Percentiles rank a stretch among this genome's conserved stretches.
Conservation (phyloP, 1,284 basidiomycete genomes). For the Ceratorhiza oryzae-sativae region DNA sequence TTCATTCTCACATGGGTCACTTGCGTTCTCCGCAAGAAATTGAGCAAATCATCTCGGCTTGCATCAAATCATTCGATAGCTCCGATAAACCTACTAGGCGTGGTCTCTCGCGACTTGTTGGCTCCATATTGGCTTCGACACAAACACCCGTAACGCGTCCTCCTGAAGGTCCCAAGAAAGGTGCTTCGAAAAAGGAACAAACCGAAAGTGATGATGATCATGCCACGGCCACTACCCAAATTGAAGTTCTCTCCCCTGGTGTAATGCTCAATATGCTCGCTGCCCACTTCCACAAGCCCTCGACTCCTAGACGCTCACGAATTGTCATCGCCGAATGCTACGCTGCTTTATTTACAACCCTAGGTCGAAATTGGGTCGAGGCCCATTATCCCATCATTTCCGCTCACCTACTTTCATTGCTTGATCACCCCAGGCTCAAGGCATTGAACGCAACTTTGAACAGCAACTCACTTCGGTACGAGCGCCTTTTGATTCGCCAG, state of each 20-base stretch:
- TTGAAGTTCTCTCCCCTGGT: slow-evolving; percentile 68
- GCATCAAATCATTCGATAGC: slow-evolving; percentile 78
- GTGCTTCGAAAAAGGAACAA: slow-evolving; percentile 62
- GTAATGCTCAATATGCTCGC: slow-evolving; percentile 89
- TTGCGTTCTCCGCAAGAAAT: slow-evolving; percentile 68
- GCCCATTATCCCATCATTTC: slow-evolving; percentile 82
- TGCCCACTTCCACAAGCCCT: slow-evolving; percentile 77
- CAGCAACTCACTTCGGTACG: slow-evolving; percentile 69
- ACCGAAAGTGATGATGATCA: slow-evolving; percentile 53
- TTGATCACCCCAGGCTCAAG: slow-evolving; percentile 56
- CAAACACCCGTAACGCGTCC: slow-evolving; percentile 69
- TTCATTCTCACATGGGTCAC: slow-evolving; percentile 61
- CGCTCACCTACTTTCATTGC: slow-evolving; percentile 69
- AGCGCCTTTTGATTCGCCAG: slow-evolving; percentile 74
- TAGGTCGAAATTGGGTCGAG: slow-evolving; percentile 85
- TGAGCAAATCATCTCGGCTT: slow-evolving; percentile 73
- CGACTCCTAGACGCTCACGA: slow-evolving; percentile 71
- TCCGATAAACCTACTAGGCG: slow-evolving; percentile 87
- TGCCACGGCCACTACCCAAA: slow-evolving; percentile 67
- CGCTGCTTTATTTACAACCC: slow-evolving; percentile 73
- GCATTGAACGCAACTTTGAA: slow-evolving; percentile 52
- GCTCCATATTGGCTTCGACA: slow-evolving; percentile 84
- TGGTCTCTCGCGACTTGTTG: slow-evolving; percentile 79
- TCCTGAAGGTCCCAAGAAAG: slow-evolving; percentile 64
- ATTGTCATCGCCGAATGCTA: slow-evolving; percentile 93